Percentiles rank a stretch among this genome's conserved stretches.
Conservation (phyloP, 495 filamentous ascomycete species). For the Penicillium crystallinum region DNA sequence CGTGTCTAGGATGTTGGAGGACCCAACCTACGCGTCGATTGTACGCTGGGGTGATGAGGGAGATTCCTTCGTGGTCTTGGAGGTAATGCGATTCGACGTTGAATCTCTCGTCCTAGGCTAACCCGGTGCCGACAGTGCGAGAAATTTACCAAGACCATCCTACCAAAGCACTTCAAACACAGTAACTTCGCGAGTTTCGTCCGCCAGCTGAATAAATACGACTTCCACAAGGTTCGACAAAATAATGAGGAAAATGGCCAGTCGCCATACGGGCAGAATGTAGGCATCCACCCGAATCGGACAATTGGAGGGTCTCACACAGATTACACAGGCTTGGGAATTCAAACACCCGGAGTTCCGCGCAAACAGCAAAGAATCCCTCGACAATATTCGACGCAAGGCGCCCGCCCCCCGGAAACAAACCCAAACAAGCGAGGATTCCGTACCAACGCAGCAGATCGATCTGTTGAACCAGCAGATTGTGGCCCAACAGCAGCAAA, state of each 20-base stretch:
- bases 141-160: constrained; percentile 94
- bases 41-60: constrained; percentile 94
- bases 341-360: constrained; percentile 98
- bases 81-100: constrained; percentile 74
- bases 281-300: constrained; percentile 38
- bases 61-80: constrained; percentile 94
- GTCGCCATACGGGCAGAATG: constrained; percentile 85
- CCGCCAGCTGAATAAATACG: constrained; percentile 97
- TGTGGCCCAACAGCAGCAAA: constrained; percentile 84
- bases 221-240: constrained; percentile 98
- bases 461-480: constrained; percentile 83
- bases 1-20: constrained; percentile 83
- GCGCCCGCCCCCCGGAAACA: constrained; percentile 87
- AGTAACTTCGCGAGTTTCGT: constrained; percentile 99
- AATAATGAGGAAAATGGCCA: constrained; percentile 91
- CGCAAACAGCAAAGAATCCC: constrained; percentile 88
- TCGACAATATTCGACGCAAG: constrained; percentile 95
- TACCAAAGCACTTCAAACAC: constrained; percentile 98
- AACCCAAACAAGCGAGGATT: constrained; percentile 58
- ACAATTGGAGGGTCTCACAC: not conserved
- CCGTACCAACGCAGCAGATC: constrained; percentile 80
- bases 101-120: constrained; percentile 6
- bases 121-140: constrained; percentile 63
- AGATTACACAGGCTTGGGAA: constrained; percentile 74
- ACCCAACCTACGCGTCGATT: constrained; percentile 84